Evolutionary conservation across 2,329 filamentous ascomycete species (phyloP).

Genomic region (Pseudogymnoascus sp.): DNA sequence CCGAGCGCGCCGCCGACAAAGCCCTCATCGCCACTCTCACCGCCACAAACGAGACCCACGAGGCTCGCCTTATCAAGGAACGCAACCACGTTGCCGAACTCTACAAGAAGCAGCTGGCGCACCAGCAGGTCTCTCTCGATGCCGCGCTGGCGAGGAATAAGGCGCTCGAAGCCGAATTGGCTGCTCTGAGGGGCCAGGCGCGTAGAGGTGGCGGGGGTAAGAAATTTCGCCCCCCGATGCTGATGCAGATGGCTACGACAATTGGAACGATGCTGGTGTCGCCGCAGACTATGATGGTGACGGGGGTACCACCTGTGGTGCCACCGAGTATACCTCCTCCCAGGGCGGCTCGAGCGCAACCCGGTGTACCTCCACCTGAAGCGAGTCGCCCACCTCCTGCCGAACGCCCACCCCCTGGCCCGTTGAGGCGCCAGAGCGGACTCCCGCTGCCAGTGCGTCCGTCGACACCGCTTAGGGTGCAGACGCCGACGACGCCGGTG

Average conservation of each 20-base stretch:
- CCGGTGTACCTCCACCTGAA: no score
- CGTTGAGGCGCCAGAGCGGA: slow-evolving; percentile 13
- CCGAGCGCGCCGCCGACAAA: slow-evolving; percentile 12
- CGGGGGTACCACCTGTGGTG: no score
- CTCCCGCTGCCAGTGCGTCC: slow-evolving; percentile 16
- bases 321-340: no score
- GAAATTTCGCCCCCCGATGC: slow-evolving; percentile 10
- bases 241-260: background rate
- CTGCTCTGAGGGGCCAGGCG: slow-evolving; percentile 6
- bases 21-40: slow-evolving; percentile 17
- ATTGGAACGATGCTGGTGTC: background rate
- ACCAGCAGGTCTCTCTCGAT: slow-evolving; percentile 16
- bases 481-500: slow-evolving; percentile 16
- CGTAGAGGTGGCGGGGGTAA: slow-evolving; percentile 14
- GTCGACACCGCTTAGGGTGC: slow-evolving; percentile 12
- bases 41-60: slow-evolving; percentile 14
- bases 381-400: no score
- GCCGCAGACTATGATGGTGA: background rate
- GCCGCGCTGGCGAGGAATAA: slow-evolving; percentile 12
- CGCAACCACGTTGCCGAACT: slow-evolving; percentile 17
- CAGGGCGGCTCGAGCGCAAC: no score
- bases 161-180: slow-evolving; percentile 10
- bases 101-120: slow-evolving; percentile 17
- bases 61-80: slow-evolving; percentile 17
- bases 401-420: slow-evolving; percentile 13